Percentiles rank a stretch among this genome's conserved stretches.
Evolutionary conservation across 345 rosid genomes (phyloP).

Genomic region (Camelina hispida): DNA sequence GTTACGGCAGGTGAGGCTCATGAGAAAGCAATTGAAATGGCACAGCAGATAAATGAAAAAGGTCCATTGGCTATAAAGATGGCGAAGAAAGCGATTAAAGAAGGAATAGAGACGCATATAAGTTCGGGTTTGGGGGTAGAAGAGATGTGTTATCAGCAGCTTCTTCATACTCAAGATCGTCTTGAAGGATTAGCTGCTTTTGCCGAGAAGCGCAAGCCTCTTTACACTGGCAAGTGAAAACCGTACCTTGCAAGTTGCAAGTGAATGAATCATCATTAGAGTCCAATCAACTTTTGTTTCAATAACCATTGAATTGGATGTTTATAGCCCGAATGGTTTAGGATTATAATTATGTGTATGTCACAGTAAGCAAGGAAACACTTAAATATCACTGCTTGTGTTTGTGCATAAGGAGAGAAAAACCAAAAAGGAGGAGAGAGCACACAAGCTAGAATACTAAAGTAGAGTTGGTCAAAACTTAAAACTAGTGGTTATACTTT

Average conservation of each 20-base stretch:
- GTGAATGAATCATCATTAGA: neutral
- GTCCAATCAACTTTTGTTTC: neutral
- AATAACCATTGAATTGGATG: conserved; percentile 9
- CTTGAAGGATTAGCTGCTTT: conserved; percentile 92
- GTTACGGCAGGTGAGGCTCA: conserved; percentile 78
- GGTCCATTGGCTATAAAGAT: conserved; percentile 82
- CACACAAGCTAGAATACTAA: too few relatives aligned
- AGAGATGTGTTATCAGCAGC: conserved; percentile 69
- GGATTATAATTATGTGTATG: conserved; percentile 2
- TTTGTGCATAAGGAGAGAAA: conserved; percentile 14
- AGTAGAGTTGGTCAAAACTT: too few relatives aligned
- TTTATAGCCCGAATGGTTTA: conserved; percentile 22
- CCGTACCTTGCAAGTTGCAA: neutral
- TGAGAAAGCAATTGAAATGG: conserved; percentile 79
- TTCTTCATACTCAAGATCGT: conserved; percentile 72
- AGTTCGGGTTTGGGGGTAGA: conserved; percentile 70
- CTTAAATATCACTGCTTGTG: neutral
- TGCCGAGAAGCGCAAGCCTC: conserved; percentile 85
- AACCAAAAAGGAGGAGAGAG: too few relatives aligned
- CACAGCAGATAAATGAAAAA: conserved; percentile 81
- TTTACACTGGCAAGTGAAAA: conserved; percentile 55
- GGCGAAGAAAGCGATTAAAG: conserved; percentile 82
- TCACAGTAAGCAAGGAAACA: neutral
- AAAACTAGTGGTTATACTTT: neutral
- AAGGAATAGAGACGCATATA: conserved; percentile 67